phyloP scores from a whole-genome alignment of 148 eudicot genomes.

The Fagopyrum tataricum region DNA sequence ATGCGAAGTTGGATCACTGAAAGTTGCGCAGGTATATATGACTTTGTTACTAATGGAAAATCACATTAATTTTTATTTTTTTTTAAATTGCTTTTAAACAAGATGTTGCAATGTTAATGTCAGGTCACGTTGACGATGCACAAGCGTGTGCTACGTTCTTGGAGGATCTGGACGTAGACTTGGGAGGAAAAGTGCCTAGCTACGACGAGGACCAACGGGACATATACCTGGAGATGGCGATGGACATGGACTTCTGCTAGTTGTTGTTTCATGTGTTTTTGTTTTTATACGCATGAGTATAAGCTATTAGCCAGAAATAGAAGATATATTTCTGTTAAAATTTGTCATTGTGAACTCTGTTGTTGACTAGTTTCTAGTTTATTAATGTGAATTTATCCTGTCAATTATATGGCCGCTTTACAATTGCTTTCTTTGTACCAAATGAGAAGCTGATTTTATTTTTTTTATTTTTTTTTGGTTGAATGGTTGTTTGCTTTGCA shows the following conservation, averaged over 20 bases:
- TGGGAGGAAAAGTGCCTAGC: not conserved
- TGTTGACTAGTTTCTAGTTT: too few species aligned
- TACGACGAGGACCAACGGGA: not conserved
- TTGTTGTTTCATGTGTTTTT: not conserved
- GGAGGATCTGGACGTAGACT: not conserved
- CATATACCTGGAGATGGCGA: too few species aligned
- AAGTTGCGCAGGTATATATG: not conserved
- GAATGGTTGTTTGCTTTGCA: too few species aligned
- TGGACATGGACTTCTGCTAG: not conserved
- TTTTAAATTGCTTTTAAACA: not conserved
- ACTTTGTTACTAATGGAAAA: too few species aligned
- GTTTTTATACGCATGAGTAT: not conserved
- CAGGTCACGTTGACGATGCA: not conserved
- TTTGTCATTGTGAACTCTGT: too few species aligned
- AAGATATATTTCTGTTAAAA: too few species aligned
- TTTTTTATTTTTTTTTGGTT: too few species aligned
- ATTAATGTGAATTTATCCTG: too few species aligned
- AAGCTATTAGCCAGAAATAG: not conserved
- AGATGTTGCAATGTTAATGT: not conserved
- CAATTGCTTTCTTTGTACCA: too few species aligned
- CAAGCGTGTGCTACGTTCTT: not conserved
- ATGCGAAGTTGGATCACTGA: constrained; percentile 7
- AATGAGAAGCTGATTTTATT: too few species aligned
- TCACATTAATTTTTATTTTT: too few species aligned
- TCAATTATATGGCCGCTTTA: too few species aligned